Evolutionary conservation across 768 basidiomycete species (phyloP), one percentile per base, ranked within the genome.

Genomic region (Boletellus ananas): DNA sequence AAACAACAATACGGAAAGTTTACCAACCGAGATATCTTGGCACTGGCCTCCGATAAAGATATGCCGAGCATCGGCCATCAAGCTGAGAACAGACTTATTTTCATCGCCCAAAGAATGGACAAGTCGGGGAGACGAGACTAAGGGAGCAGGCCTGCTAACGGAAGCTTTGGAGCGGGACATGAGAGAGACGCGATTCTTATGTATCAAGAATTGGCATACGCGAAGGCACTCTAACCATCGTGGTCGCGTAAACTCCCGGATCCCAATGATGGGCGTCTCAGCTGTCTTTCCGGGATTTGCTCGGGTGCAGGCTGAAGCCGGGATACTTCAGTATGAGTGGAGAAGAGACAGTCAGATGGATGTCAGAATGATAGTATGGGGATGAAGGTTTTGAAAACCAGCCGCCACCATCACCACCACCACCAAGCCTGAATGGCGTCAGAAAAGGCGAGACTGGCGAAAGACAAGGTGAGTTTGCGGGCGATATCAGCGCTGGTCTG

Each of bases 41-140:
- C 78, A 80, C 62, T 94, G 91, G 57, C 83, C 87, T 1, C 92
- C 92, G 48, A 84, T 86, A 63, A 88, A 95, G 39, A 95, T 88
- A 61, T 88, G 78, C 12, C 72, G 63, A 6, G 78, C 76, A 61
- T 85, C 85, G 2, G 90, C 84, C 23, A 85, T 87, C 13, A 92
- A 71, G 61, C 86, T 84, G 27, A 92, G 73, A 3, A 91, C 80
- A 6, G 89, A 90, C 63, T 77, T 83, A 43, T 77, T 73, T 36
- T 77, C 72, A 64, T 88, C 83, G 55, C 83, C 76, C n/a, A 91
- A 74, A 3, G 85, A 83, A 64, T 91, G 89, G 6, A 81, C 61
- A 1, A 87, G 76, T 23, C 67, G 65, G 1, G 85, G 85, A 12
- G 68, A 63, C 8, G 72, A 64, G 62, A 52, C 69, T 61, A 70